Base-by-base conservation (phyloP, 441 rosid species). In the Daphne laureola region DNA sequence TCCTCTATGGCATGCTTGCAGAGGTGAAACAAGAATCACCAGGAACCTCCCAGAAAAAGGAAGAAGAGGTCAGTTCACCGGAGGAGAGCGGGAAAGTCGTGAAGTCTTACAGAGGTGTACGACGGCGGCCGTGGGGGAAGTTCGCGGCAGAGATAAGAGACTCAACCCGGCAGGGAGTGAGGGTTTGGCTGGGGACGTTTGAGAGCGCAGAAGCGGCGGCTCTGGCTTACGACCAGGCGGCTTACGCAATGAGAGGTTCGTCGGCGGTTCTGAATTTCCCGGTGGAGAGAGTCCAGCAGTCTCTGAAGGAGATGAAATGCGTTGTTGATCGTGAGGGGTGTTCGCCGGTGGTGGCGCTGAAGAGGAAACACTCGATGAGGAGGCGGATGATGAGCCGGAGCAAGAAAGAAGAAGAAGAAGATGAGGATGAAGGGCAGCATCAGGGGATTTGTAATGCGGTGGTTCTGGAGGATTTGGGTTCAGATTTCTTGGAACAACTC, bases 131-230 rank as follows among this genome's bases (percentile, higher is more conserved):
- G 8, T 87, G 97, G 97, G 97, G 95, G 35, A 86, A 80, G 61
- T 90, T 80, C 63, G 95, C 95, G 3, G 97, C 97, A 3, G 96
- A 90, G 67, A 90, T 90, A 70, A 80, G 98, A 66, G 98, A 90
- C 44, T 87, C 98, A 0, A 90, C 95, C 0, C 47, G 95, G 59
- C 69, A 78, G 4, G 98, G 96, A 26, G 64, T 74, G 14, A 63
- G 96, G 55, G 96, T 90, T 0, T 90, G 98, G 98, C 57, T 90
- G 2, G 98, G 98, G 21, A 90, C 98, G 35, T 90, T 87, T 51
- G 94, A 87, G 17, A 87, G 76, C 53, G 95, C 96, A 0, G 96
- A 90, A 66, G 95, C 77, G 8, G 98, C 98, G 0, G 98, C 96
- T 65, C 38, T 87, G 54, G 98, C 98, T 0, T 91, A 91, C 12